Percentiles rank a stretch among this genome's conserved stretches.
Conservation (phyloP, 2,329 filamentous ascomycete species). For the Exophiala lecanii-corni region DNA sequence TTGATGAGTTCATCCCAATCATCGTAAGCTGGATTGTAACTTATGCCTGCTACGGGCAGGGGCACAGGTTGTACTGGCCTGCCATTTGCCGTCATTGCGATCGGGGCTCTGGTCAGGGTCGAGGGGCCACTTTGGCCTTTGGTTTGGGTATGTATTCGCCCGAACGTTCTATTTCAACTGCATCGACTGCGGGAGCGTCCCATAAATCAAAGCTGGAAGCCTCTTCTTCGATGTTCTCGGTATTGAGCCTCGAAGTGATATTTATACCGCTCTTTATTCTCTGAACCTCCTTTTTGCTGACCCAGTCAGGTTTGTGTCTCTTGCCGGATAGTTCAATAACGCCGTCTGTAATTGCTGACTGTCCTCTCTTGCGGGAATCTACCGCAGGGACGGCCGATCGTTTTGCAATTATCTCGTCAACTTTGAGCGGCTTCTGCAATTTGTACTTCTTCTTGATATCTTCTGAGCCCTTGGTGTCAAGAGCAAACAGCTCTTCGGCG, state of each 20-base stretch:
- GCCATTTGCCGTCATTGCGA: slow-evolving; percentile 77
- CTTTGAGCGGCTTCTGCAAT: slow-evolving; percentile 72
- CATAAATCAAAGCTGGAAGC: slow-evolving; percentile 70
- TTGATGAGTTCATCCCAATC: slow-evolving; percentile 77
- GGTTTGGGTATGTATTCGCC: slow-evolving; percentile 65
- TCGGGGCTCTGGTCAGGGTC: slow-evolving; percentile 71
- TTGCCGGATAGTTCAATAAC: slow-evolving; percentile 64
- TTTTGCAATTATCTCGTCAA: slow-evolving; percentile 83
- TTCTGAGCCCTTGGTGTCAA: slow-evolving; percentile 71
- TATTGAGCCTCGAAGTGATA: slow-evolving; percentile 13
- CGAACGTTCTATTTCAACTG: slow-evolving; percentile 35
- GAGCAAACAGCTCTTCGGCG: slow-evolving; percentile 76
- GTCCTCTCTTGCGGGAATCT: slow-evolving; percentile 69
- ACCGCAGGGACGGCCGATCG: slow-evolving; percentile 79
- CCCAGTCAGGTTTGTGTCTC: slow-evolving; percentile 69
- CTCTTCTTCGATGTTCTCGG: slow-evolving; percentile 48
- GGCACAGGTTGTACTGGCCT: slow-evolving; percentile 73
- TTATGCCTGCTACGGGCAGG: slow-evolving; percentile 75
- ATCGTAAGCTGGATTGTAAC: slow-evolving; percentile 84
- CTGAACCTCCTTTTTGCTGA: slow-evolving; percentile 78
- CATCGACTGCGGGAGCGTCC: slow-evolving; percentile 47
- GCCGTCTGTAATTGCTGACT: slow-evolving; percentile 67
- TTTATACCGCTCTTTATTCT: slow-evolving; percentile 57
- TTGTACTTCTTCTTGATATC: slow-evolving; percentile 62
- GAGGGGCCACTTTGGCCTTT: slow-evolving; percentile 65